Evolutionary conservation across 108 stramenopile species (phyloP).

Genomic region (Pseudonitzschia delicatissima): DNA sequence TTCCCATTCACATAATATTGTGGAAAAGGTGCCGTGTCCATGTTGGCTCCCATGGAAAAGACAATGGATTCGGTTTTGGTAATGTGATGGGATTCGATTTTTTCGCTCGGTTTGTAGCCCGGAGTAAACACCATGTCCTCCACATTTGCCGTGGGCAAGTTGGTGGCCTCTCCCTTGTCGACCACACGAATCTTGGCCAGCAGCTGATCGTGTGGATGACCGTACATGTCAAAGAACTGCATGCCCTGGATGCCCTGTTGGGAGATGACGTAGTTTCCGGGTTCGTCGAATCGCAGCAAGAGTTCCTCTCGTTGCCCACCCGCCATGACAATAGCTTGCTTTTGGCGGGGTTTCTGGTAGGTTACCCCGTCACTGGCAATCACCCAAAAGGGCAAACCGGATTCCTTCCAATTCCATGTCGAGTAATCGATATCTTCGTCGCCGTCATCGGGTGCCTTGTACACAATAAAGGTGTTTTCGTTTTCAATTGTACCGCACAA

Average conservation of each 20-base stretch:
- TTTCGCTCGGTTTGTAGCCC: slow-evolving; percentile 27
- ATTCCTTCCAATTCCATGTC: slow-evolving; percentile 20
- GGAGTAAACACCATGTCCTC: slow-evolving; percentile 37
- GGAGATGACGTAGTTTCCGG: slow-evolving; percentile 39
- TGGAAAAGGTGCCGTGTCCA: slow-evolving; percentile 41
- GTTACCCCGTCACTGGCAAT: slow-evolving; percentile 40
- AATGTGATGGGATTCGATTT: slow-evolving; percentile 28
- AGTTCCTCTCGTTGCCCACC: slow-evolving; percentile 46
- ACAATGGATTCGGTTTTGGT: slow-evolving; percentile 36
- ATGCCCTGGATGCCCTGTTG: slow-evolving; percentile 51
- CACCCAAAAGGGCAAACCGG: slow-evolving; percentile 38
- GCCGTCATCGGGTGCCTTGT: slow-evolving; percentile 18
- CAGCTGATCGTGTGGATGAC: slow-evolving; percentile 38
- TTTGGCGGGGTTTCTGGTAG: slow-evolving; percentile 16
- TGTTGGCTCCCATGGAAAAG: slow-evolving; percentile 47
- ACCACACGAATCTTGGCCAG: slow-evolving; percentile 25
- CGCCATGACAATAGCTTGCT: slow-evolving; percentile 34
- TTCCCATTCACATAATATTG: slow-evolving; percentile 55
- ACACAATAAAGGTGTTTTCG: slow-evolving; percentile 49
- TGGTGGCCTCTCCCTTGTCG: background rate
- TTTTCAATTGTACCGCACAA: slow-evolving; percentile 42
- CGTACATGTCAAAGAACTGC: slow-evolving; percentile 52
- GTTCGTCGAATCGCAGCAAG: slow-evolving; percentile 35
- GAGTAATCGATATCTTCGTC: background rate
- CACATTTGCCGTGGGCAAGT: slow-evolving; percentile 6